phyloP scores from a whole-genome alignment of 371 early-diverging fungal species.

The Mortierella sp. region DNA sequence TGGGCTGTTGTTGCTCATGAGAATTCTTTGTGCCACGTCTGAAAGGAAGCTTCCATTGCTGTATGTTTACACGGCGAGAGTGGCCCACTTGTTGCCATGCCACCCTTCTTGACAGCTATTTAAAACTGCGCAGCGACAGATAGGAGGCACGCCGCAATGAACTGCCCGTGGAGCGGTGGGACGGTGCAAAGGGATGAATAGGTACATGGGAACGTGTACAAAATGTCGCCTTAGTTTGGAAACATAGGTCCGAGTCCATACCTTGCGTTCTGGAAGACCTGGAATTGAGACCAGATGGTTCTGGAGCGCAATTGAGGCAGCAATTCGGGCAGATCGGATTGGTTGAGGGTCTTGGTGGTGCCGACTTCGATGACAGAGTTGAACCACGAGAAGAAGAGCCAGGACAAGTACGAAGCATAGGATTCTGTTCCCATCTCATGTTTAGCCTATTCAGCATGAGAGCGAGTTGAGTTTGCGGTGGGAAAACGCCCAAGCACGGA shows the following conservation, averaged over 20 bases:
- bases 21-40: background rate
- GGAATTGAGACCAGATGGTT: slow-evolving; percentile 56
- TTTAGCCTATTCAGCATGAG: slow-evolving; percentile 26
- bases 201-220: background rate
- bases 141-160: background rate
- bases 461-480: background rate
- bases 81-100: background rate
- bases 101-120: background rate
- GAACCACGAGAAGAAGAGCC: slow-evolving; percentile 59
- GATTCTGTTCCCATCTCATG: slow-evolving; percentile 51
- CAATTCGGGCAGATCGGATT: slow-evolving; percentile 51
- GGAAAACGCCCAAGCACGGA: background rate
- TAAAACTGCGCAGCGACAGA: background rate
- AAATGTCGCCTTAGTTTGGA: background rate
- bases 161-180: background rate
- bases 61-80: background rate
- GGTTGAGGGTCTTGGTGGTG: slow-evolving; percentile 48
- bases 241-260: slow-evolving; percentile 3
- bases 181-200: background rate
- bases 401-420: slow-evolving; percentile 47
- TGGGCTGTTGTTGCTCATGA: background rate
- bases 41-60: background rate
- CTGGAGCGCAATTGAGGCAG: slow-evolving; percentile 46
- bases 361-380: slow-evolving; percentile 50
- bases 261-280: slow-evolving; percentile 36